Evolutionary conservation across 768 basidiomycete genomes (phyloP), one percentile per base, ranked within the genome.

Genomic region (Hemileccinum rubropunctum): DNA sequence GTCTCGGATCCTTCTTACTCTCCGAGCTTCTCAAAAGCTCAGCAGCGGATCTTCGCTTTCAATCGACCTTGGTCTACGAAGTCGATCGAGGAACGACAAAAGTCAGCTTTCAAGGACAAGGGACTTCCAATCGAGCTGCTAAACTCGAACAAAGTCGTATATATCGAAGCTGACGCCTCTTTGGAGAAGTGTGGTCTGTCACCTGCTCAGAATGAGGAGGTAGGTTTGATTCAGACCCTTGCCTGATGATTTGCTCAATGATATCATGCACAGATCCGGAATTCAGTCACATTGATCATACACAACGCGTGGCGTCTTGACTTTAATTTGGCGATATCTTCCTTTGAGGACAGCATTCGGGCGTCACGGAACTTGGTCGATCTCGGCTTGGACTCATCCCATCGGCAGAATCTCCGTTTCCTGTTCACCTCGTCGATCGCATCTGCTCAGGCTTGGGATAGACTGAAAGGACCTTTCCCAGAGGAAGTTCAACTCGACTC

Each of bases 291-390:
- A 8, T 45, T 66, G 65, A 45, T 71, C 42, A 61, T 72, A 0
- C 66, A 72, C 47, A 70, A 71, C 37, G 74, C 71, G 1, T 76
- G 72, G 75, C 53, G 63, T 10, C 57, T 76, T 7, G 69, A 78
- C 48, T 76, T 76, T 50, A 75, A 76, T 17, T 52, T 72, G 8
- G 55, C 68, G 0, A 54, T 77, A 3, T 33, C 52, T 0, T 74
- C 73, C 1, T 75, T 69, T 43, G 71, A 76, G 51, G 54, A 66
- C 0, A 60, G 69, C 17, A 51, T 78, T n/a, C 60, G 57, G 0
- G 70, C 68, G 3, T 63, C 62, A 1, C 55, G 70, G 14, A 56
- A 66, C 20, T 53, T 74, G 13, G 55, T 75, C 8, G 66, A 73
- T 40, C 49, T 70, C 10, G 58, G 60, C 2, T 59, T 71, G 1